Base-by-base conservation (phyloP, 495 filamentous ascomycete genomes). In the Tetracladium marchalianum region DNA sequence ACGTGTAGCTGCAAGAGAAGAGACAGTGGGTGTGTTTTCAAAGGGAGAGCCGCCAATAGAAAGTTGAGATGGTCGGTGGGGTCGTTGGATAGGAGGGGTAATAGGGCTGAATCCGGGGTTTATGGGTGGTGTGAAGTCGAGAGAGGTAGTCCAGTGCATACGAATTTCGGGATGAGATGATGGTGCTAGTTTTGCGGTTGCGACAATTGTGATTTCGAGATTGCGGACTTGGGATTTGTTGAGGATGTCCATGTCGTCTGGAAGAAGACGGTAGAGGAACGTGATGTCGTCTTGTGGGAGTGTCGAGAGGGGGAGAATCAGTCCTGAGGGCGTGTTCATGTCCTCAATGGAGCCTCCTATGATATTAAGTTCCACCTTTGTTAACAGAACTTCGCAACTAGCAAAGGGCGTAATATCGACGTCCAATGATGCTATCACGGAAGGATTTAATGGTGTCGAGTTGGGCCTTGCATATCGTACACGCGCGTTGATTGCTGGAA, bases 331-430 rank as follows among this genome's bases (percentile, higher is more conserved):
- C 39, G 78, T 61, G 41, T 75, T 82, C n/a, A 89, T 66, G 49
- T 79, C 71, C 48, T 84, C 80, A 9, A 87, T 78, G 6, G 63
- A 71, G 39, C 86, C 88, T 17, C 81, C 80, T 37, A 71, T 72
- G 11, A 93, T 59, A 6, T 64, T 55, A 43, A 93, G 68, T n/a
- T 76, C 62, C 39, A 88, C 80, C 40, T 76, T 74, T 42, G 82
- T 69, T 27, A 97, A 75, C 6, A 64, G 59, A 39, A 89, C 77
- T 57, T 84, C 78, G 53, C 78, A 86, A 33, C 78, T 77, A 40
- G 87, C 76, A 50, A 87, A 89, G 16, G 87, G 81, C 0, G 87
- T 90, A 44, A 93, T 82, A 62, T 96, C 90, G 41, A 95, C 68
- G 61, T 95, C 89, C 13, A 96, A 70, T 41, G 84, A 83, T 16